phyloP scores from a whole-genome alignment of 441 rosid genomes.

The Bruguiera hainesii region DNA sequence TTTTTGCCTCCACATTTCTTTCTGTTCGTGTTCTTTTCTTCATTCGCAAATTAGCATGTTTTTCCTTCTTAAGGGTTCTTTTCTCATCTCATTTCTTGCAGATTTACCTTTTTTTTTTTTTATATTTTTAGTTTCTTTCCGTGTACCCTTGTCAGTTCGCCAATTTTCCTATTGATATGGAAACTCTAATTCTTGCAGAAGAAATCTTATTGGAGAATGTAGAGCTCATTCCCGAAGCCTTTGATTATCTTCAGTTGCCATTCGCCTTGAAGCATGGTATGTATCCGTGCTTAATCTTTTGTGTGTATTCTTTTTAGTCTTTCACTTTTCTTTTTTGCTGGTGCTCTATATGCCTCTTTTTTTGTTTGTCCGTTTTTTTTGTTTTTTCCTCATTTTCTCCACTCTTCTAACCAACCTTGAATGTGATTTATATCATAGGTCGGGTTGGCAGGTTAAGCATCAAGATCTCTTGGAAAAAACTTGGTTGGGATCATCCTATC shows the following conservation, averaged over 20 bases:
- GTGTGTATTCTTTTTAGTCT: neutral
- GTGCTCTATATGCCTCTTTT: neutral
- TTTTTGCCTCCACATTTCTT: neutral
- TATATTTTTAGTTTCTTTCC: neutral
- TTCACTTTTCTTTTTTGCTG: neutral
- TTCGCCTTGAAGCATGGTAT: conserved; percentile 74
- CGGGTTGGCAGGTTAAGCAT: conserved; percentile 79
- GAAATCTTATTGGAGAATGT: conserved; percentile 79
- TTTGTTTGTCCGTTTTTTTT: neutral
- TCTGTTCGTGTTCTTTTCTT: too few relatives aligned
- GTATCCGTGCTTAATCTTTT: neutral
- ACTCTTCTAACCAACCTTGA: neutral
- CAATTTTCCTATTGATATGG: neutral
- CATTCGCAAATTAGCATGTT: neutral
- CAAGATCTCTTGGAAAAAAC: conserved; percentile 78
- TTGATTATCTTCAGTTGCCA: conserved; percentile 84
- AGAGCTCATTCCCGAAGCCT: conserved; percentile 86
- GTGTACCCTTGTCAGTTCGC: neutral
- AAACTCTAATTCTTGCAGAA: conserved; percentile 14
- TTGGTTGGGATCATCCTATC: conserved; percentile 66
- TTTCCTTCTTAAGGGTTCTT: neutral
- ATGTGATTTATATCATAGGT: conserved; percentile 30
- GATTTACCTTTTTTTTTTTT: neutral
- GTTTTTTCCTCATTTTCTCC: neutral
- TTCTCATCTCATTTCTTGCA: neutral